Base-by-base conservation (phyloP, 352 stramenopile genomes). In the Globisporangium polare region DNA sequence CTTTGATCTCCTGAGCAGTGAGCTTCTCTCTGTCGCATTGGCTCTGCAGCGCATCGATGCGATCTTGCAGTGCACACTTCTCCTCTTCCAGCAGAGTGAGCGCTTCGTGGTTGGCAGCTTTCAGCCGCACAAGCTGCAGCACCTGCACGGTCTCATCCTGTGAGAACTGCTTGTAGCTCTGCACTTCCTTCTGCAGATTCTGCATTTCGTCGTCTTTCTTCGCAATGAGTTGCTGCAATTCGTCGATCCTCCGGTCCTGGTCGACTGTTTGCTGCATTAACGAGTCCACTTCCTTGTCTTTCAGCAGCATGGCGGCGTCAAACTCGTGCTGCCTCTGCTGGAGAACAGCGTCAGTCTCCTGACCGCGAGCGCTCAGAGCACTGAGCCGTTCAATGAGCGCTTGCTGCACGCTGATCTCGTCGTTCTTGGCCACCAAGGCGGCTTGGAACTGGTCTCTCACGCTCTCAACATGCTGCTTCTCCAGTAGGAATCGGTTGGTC, bases 111-210 rank as follows among this genome's bases (percentile, higher is more conserved):
- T 67, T 86, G 2, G 71, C 77, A 27, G 75, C 69, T 39, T 86
- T 89, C 59, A 88, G 72, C 10, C 82, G 57, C 20, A 72, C 79
- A n/a, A 87, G 75, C 49, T 91, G 82, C 10, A 91, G 71, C 15
- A 74, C 79, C 63, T 85, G 79, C 4, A 91, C 82, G n/a, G 79
- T 91, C 9, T 91, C 82, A 37, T 91, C 82, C 17, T 91, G 72
- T 7, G 82, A 91, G 6, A 88, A 66, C 42, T 84, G 71, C 24
- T 75, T 73, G 13, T 76, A 29, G 13, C 50, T 60, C 43, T 83
- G 60, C 0, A 86, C 37, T 43, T 86, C 73, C 0, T 17, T 51
- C 9, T 70, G 66, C 10, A 80, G 47, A 24, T 46, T 67, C 20
- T 69, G 27, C 1, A 83, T 37, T 53, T 88, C 73, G 0, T 60